A percentile compares a stretch with the other conserved stretches of the same genome.
phyloP scores from a whole-genome alignment of 345 rosid species.

The Syzygium aqueum region DNA sequence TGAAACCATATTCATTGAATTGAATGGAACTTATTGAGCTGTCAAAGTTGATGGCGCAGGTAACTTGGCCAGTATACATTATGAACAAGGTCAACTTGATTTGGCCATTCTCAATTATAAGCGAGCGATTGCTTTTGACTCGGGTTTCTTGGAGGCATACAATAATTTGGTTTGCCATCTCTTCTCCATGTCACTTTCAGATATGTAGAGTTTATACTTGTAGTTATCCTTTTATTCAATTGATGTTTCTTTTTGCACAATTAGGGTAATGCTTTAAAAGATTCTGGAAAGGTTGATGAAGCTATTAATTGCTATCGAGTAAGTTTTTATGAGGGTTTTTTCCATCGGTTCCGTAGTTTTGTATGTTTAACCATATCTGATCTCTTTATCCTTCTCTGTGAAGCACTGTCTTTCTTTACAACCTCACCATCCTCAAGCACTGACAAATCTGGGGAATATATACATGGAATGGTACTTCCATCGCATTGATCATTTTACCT shows the following conservation, averaged over 20 bases:
- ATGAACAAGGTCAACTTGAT: constrained; percentile 86
- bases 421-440: constrained; percentile 93
- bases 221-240: neutral
- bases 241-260: neutral
- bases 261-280: constrained; percentile 97
- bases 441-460: constrained; percentile 93
- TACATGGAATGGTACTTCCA: constrained; percentile 88
- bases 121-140: constrained; percentile 78
- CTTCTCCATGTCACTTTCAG: neutral
- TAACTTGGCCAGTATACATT: constrained; percentile 76
- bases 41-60: constrained; percentile 26
- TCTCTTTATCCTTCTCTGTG: constrained; percentile 18
- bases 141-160: constrained; percentile 89
- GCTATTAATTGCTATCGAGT: constrained; percentile 92
- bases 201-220: neutral
- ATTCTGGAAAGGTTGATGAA: constrained; percentile 84
- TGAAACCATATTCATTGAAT: neutral
- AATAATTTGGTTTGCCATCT: constrained; percentile 77
- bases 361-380: constrained; percentile 1
- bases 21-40: neutral
- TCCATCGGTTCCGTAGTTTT: neutral
- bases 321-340: constrained; percentile 7
- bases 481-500: neutral
- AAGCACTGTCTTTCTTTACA: constrained; percentile 93
- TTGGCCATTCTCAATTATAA: constrained; percentile 80